A percentile compares a stretch with the other conserved stretches of the same genome.
phyloP scores from a whole-genome alignment of 768 basidiomycete genomes.

The Amanita rubescens region DNA sequence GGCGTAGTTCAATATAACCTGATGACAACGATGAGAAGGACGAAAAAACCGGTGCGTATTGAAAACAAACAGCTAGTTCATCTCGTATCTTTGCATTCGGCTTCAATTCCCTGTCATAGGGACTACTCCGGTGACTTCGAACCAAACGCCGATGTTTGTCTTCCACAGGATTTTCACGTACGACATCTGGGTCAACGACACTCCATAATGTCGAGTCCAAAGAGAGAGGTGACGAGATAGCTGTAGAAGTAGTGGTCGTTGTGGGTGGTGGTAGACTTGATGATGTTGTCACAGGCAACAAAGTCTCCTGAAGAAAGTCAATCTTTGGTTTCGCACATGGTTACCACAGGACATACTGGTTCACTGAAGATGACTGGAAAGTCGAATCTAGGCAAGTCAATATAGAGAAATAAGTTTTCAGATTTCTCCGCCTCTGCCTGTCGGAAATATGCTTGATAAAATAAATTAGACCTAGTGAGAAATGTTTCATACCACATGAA shows the following conservation, averaged over 20 bases:
- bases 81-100: constrained; percentile 95
- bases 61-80: constrained; percentile 67
- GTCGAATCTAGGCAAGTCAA: constrained; percentile 94
- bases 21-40: not conserved
- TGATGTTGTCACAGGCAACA: constrained; percentile 1
- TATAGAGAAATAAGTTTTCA: constrained; percentile 90
- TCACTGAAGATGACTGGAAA: constrained; percentile 96
- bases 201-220: constrained; percentile 77
- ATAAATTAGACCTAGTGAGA: not conserved
- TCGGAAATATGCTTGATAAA: not conserved
- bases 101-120: constrained; percentile 91
- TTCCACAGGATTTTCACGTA: constrained; percentile 92
- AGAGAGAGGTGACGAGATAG: constrained; percentile 41
- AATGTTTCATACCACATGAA: constrained; percentile 67
- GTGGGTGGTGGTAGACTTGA: constrained; percentile 3
- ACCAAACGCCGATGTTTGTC: constrained; percentile 93
- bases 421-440: constrained; percentile 90
- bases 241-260: constrained; percentile 24
- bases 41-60: not conserved
- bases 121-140: constrained; percentile 90
- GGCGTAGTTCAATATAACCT: constrained; percentile 89
- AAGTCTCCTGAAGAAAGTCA: constrained; percentile 13
- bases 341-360: constrained; percentile 42
- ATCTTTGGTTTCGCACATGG: not conserved
- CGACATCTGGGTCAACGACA: constrained; percentile 85